Conservation (phyloP, 306 rosid species). For the Ammopiptanthus mongolicus region DNA sequence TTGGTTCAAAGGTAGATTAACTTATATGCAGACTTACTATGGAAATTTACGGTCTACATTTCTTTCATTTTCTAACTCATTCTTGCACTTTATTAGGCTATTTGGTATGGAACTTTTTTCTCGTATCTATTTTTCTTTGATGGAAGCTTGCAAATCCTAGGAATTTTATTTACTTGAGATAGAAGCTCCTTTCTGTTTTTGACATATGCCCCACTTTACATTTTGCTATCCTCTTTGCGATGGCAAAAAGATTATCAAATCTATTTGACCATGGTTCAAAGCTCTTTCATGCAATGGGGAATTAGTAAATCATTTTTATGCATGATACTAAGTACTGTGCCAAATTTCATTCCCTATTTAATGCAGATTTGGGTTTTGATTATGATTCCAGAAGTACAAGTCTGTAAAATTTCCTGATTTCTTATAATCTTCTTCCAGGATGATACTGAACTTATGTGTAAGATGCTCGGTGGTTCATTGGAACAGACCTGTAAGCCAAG, state of each 20-base stretch:
- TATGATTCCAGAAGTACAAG: not conserved
- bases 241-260: not conserved
- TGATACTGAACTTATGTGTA: constrained; percentile 71
- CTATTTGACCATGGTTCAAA: not conserved
- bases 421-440: constrained; percentile 36
- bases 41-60: not conserved
- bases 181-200: not conserved
- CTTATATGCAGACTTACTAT: not conserved
- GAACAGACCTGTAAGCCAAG: constrained; percentile 38
- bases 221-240: not conserved
- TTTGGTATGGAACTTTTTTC: not conserved
- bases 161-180: not conserved
- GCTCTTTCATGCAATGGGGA: not conserved
- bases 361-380: not conserved
- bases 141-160: not conserved
- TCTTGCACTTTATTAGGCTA: constrained; percentile 7
- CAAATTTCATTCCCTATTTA: not conserved
- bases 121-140: not conserved
- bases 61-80: not conserved
- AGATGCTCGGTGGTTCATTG: constrained; percentile 43
- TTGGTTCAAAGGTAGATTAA: constrained; percentile 18
- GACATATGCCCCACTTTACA: not conserved
- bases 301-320: not conserved
- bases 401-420: not conserved
- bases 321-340: not conserved